Conservation (phyloP, 805 yeast genomes). For the Saturnispora zaruensis region DNA sequence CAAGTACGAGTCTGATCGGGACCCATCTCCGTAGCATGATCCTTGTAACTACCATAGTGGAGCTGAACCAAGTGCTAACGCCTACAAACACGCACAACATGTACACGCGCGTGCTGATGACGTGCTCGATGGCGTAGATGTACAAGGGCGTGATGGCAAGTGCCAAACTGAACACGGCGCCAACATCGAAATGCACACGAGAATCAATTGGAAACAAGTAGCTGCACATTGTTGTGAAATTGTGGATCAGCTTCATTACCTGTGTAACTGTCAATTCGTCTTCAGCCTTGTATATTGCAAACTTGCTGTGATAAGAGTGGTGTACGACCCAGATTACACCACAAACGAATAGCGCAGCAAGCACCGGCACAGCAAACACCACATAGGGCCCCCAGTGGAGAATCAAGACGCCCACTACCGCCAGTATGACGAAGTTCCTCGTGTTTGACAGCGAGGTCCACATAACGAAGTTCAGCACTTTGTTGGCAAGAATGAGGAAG, state of each 20-base stretch:
- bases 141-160: constrained; percentile 38
- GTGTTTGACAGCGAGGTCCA: constrained; percentile 49
- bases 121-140: constrained; percentile 27
- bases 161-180: constrained; percentile 21
- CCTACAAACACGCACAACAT: constrained; percentile 30
- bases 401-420: constrained; percentile 32
- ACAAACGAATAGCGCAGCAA: constrained; percentile 31
- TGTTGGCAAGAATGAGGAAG: constrained; percentile 36
- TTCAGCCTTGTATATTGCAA: background rate
- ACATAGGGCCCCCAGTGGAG: constrained; percentile 36
- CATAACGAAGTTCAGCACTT: constrained; percentile 36
- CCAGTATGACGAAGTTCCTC: constrained; percentile 36
- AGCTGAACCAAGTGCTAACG: constrained; percentile 37
- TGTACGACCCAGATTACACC: constrained; percentile 38
- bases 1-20: background rate
- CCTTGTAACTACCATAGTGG: constrained; percentile 31
- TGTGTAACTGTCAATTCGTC: constrained; percentile 45
- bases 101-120: constrained; percentile 29
- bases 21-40: background rate
- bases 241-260: constrained; percentile 38
- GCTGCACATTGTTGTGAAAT: constrained; percentile 33
- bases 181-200: constrained; percentile 13
- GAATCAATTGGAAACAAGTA: constrained; percentile 26
- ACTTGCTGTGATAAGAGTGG: constrained; percentile 27
- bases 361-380: constrained; percentile 32